phyloP scores from a whole-genome alignment of 2,329 filamentous ascomycete species.

The Colletotrichum plurivorum region DNA sequence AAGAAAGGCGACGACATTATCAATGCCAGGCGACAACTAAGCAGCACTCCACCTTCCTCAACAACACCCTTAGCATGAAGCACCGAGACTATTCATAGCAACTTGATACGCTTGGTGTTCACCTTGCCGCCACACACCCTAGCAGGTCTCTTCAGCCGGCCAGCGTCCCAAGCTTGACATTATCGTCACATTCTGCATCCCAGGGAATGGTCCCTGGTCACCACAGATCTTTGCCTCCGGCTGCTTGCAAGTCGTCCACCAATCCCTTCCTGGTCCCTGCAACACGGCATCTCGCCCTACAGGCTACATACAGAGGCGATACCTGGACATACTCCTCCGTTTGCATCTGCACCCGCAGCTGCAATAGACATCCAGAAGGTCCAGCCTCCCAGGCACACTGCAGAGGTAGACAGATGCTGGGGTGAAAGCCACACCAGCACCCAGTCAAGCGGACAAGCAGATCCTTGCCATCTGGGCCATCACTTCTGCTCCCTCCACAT shows the following conservation, averaged over 20 bases:
- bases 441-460: background rate
- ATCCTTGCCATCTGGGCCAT: background rate
- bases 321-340: background rate
- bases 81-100: conserved; percentile 35
- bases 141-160: conserved; percentile 2
- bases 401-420: conserved; percentile 9
- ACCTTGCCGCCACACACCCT: conserved; percentile 22
- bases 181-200: conserved; percentile 27
- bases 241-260: conserved; percentile 37
- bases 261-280: conserved; percentile 27
- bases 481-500: background rate
- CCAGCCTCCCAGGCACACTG: background rate
- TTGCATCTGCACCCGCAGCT: conserved; percentile 18
- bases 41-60: background rate
- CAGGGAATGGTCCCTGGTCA: conserved; percentile 30
- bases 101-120: conserved; percentile 16
- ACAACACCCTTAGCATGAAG: conserved; percentile 5
- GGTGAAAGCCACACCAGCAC: background rate
- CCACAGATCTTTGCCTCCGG: conserved; percentile 33
- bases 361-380: conserved; percentile 14
- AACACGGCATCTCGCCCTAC: conserved; percentile 17
- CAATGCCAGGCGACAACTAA: conserved; percentile 5
- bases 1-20: background rate
- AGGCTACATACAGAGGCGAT: conserved; percentile 1
- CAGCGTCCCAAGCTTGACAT: conserved; percentile 11